Conservation (phyloP, 345 rosid species). For the Moricandia arvensis region DNA sequence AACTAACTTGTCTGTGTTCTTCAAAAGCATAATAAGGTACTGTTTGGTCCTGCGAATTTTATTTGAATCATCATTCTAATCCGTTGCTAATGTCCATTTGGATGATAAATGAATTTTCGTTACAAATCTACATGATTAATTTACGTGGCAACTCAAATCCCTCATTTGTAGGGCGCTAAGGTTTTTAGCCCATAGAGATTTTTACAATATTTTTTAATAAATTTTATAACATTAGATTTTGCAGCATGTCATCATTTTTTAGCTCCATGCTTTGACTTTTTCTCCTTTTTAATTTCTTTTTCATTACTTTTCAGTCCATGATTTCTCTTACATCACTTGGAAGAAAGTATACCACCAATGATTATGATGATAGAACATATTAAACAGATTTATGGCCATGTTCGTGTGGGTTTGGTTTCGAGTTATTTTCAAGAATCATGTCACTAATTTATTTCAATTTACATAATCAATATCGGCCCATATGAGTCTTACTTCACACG, state of each 20-base stretch:
- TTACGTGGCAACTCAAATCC: neutral
- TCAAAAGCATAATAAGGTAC: too few relatives aligned
- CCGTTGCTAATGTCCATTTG: too few relatives aligned
- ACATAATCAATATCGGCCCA: slow-evolving; percentile 24
- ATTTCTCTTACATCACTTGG: slow-evolving; percentile 27
- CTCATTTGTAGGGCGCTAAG: neutral
- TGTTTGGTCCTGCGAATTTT: too few relatives aligned
- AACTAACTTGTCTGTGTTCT: too few relatives aligned
- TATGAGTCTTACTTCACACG: slow-evolving; percentile 19
- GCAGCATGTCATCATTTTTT: slow-evolving; percentile 7
- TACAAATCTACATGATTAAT: neutral
- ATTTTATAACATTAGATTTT: neutral
- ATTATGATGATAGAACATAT: slow-evolving; percentile 12
- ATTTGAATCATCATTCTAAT: too few relatives aligned
- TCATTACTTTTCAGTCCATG: neutral
- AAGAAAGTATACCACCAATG: slow-evolving; percentile 21
- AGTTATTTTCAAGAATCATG: slow-evolving; percentile 26
- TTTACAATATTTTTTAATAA: neutral
- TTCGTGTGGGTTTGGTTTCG: slow-evolving; percentile 32
- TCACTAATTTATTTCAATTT: slow-evolving; percentile 12
- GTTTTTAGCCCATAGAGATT: neutral
- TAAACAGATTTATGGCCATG: slow-evolving; percentile 12
- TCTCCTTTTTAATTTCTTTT: neutral
- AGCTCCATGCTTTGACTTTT: slow-evolving; percentile 20
- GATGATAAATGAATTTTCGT: too few relatives aligned